Base-by-base conservation (phyloP, 1,139 yeast species). In the Blastobotrys buckinghamii region DNA sequence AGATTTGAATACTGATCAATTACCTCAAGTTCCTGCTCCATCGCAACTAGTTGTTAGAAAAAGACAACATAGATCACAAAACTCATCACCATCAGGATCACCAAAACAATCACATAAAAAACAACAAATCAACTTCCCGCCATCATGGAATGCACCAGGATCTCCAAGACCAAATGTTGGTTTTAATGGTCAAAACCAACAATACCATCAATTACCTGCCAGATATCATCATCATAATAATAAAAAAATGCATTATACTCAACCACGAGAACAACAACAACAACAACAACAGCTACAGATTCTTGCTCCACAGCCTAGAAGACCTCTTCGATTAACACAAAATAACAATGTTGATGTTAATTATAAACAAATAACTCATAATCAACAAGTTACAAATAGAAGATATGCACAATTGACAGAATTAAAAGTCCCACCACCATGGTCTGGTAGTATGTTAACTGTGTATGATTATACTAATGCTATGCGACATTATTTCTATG, bases 391-490 rank as follows among this genome's bases (percentile, higher is more conserved):
- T n/a, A 13, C 12, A 6, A 10, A 6, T 29, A 10, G 5, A 6
- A 10, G n/a, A 10, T 12, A 29, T 29, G 9, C 4, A 10, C n/a
- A 29, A 13, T 29, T 29, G 12, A 29, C 12, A 4, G n/a, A 29
- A 29, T 3, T 29, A 6, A 10, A 29, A 6, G 12, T 9, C 6
- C 48, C 48, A 15, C 24, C 15, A 33, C 44, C 48, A 26, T 45
- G 48, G 48, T 26, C 45, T 22, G 48, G 48, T 3, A 39, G 43
- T 16, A 45, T 45, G 48, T 13, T 45, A 16, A 24, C 34, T 2
- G 30, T 45, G 6, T 45, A 45, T 39, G 48, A 45, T 27, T 45
- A 39, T 26, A 26, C 27, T 6, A 7, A 16, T 20, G 48, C 43
- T 7, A 12, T 45, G 26, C n/a, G 44, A 12, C 15, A 17, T 2